A percentile compares a stretch with the other conserved stretches of the same genome.
Evolutionary conservation across 345 rosid species (phyloP).

Genomic region (Hirschfeldia incana): DNA sequence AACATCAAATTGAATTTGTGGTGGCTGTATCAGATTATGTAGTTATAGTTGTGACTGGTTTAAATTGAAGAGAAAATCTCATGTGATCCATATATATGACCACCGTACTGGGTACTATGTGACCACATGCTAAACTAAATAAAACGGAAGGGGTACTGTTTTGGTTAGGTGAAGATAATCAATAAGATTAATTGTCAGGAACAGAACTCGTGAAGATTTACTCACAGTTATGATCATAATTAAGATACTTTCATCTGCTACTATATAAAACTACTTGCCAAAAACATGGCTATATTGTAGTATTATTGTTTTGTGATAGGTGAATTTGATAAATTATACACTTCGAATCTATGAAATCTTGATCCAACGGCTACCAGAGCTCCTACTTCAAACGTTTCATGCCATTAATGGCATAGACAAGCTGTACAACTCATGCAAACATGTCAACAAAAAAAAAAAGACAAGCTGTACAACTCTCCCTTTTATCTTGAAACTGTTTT

Average conservation of each 20-base stretch:
- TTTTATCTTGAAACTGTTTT: conserved; percentile 11
- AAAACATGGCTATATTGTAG: conserved; percentile 20
- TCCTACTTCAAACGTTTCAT: conserved; percentile 45
- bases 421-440: no score
- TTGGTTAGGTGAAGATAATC: no score
- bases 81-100: conserved; percentile 11
- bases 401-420: conserved; percentile 40
- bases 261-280: conserved; percentile 1
- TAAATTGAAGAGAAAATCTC: conserved; percentile 9
- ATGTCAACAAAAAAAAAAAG: neutral
- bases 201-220: no score
- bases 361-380: conserved; percentile 41
- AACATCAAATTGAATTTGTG: neutral
- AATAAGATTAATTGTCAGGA: no score
- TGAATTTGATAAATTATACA: conserved; percentile 31
- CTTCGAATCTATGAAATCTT: conserved; percentile 5
- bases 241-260: neutral
- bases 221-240: no score
- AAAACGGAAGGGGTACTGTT: no score
- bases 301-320: conserved; percentile 16
- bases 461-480: conserved; percentile 25
- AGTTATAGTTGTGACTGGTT: neutral
- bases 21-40: neutral
- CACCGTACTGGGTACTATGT: neutral
- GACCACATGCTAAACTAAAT: no score